Evolutionary conservation across 768 basidiomycete species (phyloP), one percentile per base, ranked within the genome.

Genomic region (Suillus placidus): DNA sequence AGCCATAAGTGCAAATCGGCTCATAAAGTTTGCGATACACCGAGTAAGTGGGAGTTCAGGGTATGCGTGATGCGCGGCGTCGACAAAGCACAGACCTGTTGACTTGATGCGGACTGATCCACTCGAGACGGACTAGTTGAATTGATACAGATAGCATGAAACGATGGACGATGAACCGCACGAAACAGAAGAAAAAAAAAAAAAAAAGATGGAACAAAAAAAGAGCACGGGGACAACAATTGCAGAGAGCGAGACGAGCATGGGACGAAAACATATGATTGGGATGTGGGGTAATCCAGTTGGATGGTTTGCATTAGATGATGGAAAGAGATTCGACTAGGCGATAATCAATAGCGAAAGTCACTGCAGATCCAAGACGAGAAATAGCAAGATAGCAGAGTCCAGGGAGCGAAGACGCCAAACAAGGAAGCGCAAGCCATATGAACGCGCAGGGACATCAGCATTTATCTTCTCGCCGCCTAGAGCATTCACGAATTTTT

Each of bases 141-240:
- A 55, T 55, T 55, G 32, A 55, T 55, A 55, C 54, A 55, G 20
- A 34, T 55, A 34, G 54, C 54, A 55, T 32, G 54, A 55, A 34
- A 55, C 6, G 54, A 55, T 55, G 32, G 51, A 32, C 2, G 30
- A 52, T 55, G 52, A 34, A 34, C 32, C 54, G 32, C 32, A 55
- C 20, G 34, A 34, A 55, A 18, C 4, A 52, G 23, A 26, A 49
- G 23, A 7, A 26, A 2, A 34, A 20, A 47, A 34, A 34, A 9
- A 51, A 12, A 51, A 51, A 55, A 55, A 54, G 10, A 12, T 3
- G 52, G 34, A 55, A 34, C 30, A 54, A 20, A 35, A n/a, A 55
- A 34, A 55, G 18, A 55, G 20, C 20, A 35, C 34, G 6, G 18
- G 12, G 12, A n/a, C 32, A n/a, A 55, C 32, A 55, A 34, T n/a